A percentile compares a stretch with the other conserved stretches of the same genome.
Evolutionary conservation across 805 yeast genomes (phyloP).

Genomic region (Kazachstania bromeliacearum): DNA sequence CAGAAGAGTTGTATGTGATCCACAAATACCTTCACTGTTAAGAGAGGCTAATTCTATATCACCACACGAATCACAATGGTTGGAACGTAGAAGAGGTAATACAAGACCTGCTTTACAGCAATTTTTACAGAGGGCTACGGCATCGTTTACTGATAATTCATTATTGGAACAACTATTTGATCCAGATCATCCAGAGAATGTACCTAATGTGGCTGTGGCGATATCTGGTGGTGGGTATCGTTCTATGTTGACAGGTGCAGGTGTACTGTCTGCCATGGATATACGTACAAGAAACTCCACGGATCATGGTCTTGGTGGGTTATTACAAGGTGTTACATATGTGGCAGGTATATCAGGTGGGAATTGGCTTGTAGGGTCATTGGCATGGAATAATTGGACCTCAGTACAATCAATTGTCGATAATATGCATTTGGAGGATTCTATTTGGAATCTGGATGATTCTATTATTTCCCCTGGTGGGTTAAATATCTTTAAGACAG

Average conservation of each 20-base stretch:
- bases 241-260: conserved; percentile 83
- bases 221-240: conserved; percentile 87
- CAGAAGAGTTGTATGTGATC: conserved; percentile 3
- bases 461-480: conserved; percentile 60
- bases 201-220: conserved; percentile 45
- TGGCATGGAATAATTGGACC: conserved; percentile 65
- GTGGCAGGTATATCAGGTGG: conserved; percentile 79
- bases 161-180: conserved; percentile 14
- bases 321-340: conserved; percentile 61
- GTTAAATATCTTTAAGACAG: conserved; percentile 42
- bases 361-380: conserved; percentile 66
- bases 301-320: conserved; percentile 57
- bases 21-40: background rate
- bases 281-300: conserved; percentile 52
- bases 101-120: conserved; percentile 37
- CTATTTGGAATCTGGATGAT: conserved; percentile 64
- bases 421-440: conserved; percentile 26
- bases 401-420: conserved; percentile 51
- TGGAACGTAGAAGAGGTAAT: conserved; percentile 35
- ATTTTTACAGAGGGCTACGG: conserved; percentile 36
- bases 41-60: conserved; percentile 29
- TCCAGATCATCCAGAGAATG: conserved; percentile 24
- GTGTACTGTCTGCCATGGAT: conserved; percentile 75
- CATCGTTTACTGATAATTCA: conserved; percentile 7
- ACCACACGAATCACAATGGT: conserved; percentile 41